Evolutionary conservation across 208 protist species (phyloP), one percentile per base, ranked within the genome.

Genomic region (Leishmania turanica): DNA sequence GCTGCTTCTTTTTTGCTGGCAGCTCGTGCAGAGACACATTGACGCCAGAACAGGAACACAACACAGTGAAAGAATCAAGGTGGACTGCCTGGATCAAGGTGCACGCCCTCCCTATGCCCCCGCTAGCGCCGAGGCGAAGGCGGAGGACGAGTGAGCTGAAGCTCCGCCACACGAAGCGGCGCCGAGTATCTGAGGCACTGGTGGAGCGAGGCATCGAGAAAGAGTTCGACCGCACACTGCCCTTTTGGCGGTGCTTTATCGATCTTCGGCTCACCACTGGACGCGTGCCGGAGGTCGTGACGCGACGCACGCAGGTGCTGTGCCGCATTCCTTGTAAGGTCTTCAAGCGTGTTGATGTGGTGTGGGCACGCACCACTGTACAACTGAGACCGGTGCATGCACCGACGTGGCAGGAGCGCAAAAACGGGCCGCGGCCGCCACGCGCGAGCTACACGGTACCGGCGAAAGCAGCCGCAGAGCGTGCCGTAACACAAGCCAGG

Each of bases 171-270:
- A 31, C 53, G 45, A 66, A 66, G n/a, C 73, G 53, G 7, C 64
- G 73, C 1, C 85, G 77, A 34, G 89, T 95, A 27, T 77, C 82
- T 27, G 85, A 90, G 34, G 54, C 77, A 24, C 34, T 86, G 37
- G 75, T 91, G 19, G 17, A 86, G 15, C 85, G 75, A 17, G 91
- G 89, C 17, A 72, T 96, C 11, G 80, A 77, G 64, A 84, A 76
- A 1, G 91, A 96, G 81, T 79, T 96, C 49, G 79, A 90, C 69
- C 90, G 92, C 40, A 90, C 88, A 19, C 81, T 94, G 42, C 92
- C 92, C 6, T 96, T 90, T 70, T 96, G 90, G 92, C 86, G 91
- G 5, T 89, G 88, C 64, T 93, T 84, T 81, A 76, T 86, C 13
- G 91, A 93, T 78, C 80, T 93, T 49, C 85, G 84, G 8, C 45